phyloP scores from a whole-genome alignment of 768 basidiomycete genomes.

The Erythrobasidium yunnanense region DNA sequence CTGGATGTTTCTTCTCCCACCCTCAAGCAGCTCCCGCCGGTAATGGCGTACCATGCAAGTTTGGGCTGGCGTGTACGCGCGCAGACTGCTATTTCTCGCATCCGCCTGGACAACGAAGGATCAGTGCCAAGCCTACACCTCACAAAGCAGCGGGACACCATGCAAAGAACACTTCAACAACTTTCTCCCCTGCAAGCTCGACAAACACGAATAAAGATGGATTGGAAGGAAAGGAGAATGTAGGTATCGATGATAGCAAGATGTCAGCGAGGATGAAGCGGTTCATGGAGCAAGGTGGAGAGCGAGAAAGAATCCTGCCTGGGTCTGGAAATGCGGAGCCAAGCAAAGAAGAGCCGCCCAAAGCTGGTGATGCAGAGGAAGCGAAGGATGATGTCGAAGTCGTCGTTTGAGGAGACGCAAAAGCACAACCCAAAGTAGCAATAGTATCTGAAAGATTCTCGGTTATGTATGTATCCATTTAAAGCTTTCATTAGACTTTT shows the following conservation, averaged over 20 bases:
- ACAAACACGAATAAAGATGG: neutral
- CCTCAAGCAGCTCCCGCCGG: slow-evolving; percentile 41
- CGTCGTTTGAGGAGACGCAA: neutral
- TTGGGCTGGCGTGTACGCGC: slow-evolving; percentile 73
- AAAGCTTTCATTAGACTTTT: too few relatives aligned
- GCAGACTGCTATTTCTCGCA: slow-evolving; percentile 79
- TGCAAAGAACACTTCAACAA: slow-evolving; percentile 10
- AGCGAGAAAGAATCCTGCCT: slow-evolving; percentile 3
- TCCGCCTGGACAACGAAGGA: slow-evolving; percentile 48
- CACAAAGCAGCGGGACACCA: neutral
- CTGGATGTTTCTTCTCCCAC: slow-evolving; percentile 59
- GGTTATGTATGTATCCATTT: too few relatives aligned
- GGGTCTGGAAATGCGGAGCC: too few relatives aligned
- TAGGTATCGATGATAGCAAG: slow-evolving; percentile 10
- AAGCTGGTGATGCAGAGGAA: neutral
- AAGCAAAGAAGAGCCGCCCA: neutral
- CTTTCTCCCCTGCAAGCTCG: neutral
- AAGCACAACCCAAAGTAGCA: too few relatives aligned
- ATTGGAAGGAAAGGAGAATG: slow-evolving; percentile 17
- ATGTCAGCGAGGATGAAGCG: slow-evolving; percentile 28
- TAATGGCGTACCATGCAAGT: slow-evolving; percentile 55
- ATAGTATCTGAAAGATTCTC: too few relatives aligned
- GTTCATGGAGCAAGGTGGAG: slow-evolving; percentile 24
- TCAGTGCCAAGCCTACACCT: neutral
- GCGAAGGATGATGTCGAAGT: neutral